Evolutionary conservation across 257 asterid species (phyloP), one percentile per base, ranked within the genome.

Genomic region (Nicotiana tabacum): DNA sequence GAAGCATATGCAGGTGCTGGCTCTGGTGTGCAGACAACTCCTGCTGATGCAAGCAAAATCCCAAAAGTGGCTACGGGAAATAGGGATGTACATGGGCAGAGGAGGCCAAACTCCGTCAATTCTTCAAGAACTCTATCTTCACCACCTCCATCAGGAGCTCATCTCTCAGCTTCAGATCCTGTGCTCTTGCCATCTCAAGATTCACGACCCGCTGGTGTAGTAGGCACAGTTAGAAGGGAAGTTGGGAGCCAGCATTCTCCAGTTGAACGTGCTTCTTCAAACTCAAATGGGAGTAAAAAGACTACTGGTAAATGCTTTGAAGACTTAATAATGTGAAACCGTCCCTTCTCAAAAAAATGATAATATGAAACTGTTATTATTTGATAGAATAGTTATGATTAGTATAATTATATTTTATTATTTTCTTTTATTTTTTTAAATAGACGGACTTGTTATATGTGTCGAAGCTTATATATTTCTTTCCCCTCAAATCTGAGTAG

Each of bases 171-270:
- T 80, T 85, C 91, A 82, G 90, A 89, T 83, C 90, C 90, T 12
- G 84, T 87, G 77, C 81, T 77, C 35, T 67, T 88, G 61, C 88
- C 91, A 74, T 85, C 96, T 84, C 92, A 89, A 83, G 92, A 88
- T 83, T 77, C 81, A 76, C 81, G 83, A 58, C 84, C 81, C 33
- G 80, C 85, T 74, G 86, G 83, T 87, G 88, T 87, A 43, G 89
- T 82, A 60, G 92, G 84, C 60, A 82, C 89, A 78, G 83, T 64
- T 72, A 87, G 33, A 57, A 78, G 51, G 85, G 93, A 87, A 82
- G 82, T 77, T 83, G 92, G 83, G 83, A 85, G 81, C 83, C 87
- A 85, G 69, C 82, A 17, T 68, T 84, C 84, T 83, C 72, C 81
- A 12, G 79, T 80, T 78, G 89, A 88, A 67, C 78, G 35, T 82